Evolutionary conservation across 441 rosid species (phyloP), one percentile per base, ranked within the genome.

Genomic region (Corymbia calophylla): DNA sequence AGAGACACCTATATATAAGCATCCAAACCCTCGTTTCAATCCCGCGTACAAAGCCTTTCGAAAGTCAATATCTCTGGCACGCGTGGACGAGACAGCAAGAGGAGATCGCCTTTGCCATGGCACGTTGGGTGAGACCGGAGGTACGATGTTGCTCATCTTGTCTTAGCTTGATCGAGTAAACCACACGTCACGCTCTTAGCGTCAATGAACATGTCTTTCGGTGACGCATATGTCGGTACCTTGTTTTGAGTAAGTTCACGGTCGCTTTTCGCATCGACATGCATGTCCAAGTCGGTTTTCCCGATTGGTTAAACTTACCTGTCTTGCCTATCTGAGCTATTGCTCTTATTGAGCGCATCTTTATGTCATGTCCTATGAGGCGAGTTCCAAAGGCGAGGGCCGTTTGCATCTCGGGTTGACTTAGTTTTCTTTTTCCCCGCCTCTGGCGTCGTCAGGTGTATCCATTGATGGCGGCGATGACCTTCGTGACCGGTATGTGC

Each of bases 51-150:
- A 9, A 31, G 47, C 29, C 6, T 53, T 32, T 55, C 0, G 62
- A 51, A 51, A 86, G 35, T 48, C 62, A 21, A 55, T 31, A 86
- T n/a, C 60, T 31, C 23, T n/a, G 62, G 56, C 62, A 10, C 25
- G 5, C 62, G 87, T 13, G 17, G 8, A 23, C 16, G 56, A 25
- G 17, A n/a, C 27, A 85, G 86, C 89, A 47, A 54, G 58, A 89
- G 44, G 86, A 60, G 53, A 85, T 86, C 66, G 13, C 84, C 84
- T 23, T 85, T 55, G 44, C 48, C 29, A 96, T 96, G 97, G 97
- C 94, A 62, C 97, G 97, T 54, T 96, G 98, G 98, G 91, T 95
- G 87, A 96, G 88, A 91, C 97, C 98, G 73, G 98, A 96, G 97
- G 98, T 95, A 92, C 88, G 89, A 77, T 1, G 84, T 13, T 44